phyloP scores from a whole-genome alignment of 2,329 filamentous ascomycete species.

The Hypoxylon sp. region DNA sequence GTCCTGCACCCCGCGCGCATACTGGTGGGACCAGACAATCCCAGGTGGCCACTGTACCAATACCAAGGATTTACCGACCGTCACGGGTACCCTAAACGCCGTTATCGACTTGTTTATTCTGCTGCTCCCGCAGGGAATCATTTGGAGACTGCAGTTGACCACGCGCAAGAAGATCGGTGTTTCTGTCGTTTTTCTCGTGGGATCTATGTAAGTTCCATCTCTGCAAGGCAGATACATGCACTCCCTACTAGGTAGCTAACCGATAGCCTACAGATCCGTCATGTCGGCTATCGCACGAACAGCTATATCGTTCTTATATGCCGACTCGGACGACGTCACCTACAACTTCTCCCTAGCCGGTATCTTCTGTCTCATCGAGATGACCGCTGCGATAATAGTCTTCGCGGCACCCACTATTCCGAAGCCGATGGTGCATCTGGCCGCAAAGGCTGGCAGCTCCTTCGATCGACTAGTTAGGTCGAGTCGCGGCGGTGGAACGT shows the following conservation, averaged over 20 bases:
- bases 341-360: conserved; percentile 14
- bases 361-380: conserved; percentile 1
- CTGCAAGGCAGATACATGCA: not conserved
- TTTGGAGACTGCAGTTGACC: conserved; percentile 7
- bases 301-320: not conserved
- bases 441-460: not conserved
- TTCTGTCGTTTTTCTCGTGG: conserved; percentile 6
- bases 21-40: conserved; percentile 15
- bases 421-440: not conserved
- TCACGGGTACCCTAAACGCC: conserved; percentile 2
- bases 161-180: conserved; percentile 7
- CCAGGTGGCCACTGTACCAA: not conserved
- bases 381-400: conserved; percentile 17
- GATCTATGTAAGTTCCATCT: not conserved
- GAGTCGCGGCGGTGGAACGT: not conserved
- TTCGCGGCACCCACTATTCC: conserved; percentile 9
- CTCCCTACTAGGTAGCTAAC: not conserved
- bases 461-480: not conserved
- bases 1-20: conserved; percentile 6
- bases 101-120: conserved; percentile 12
- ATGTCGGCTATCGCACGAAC: not conserved
- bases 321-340: conserved; percentile 6
- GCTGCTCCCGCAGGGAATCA: conserved; percentile 11
- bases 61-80: not conserved
- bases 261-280: not conserved